Conservation (phyloP, 306 rosid species). For the Trichosanthes cucumerina region DNA sequence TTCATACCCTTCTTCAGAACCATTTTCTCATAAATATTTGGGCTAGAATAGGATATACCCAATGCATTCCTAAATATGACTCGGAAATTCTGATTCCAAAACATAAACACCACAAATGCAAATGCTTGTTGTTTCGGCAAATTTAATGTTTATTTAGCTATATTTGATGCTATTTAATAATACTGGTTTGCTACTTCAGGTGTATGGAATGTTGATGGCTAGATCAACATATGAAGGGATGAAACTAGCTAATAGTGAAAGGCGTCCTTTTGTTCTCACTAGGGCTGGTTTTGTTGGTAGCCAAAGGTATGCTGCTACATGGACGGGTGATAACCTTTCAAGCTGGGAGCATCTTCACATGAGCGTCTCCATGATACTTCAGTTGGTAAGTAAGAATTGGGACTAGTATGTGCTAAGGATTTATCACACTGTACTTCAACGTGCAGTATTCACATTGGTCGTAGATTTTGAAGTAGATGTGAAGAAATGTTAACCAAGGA, state of each 20-base stretch:
- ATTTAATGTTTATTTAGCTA: not conserved
- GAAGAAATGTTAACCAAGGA: not conserved
- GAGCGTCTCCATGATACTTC: slow-evolving; percentile 95
- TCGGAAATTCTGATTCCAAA: not conserved
- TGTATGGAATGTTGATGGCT: slow-evolving; percentile 84
- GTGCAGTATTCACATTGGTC: not conserved
- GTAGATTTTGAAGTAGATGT: not conserved
- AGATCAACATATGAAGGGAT: slow-evolving; percentile 90
- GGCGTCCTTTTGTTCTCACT: slow-evolving; percentile 92
- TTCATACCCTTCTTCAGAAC: not conserved
- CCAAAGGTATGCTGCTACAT: slow-evolving; percentile 92
- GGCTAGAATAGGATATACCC: not conserved
- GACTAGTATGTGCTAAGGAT: not conserved
- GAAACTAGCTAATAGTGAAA: slow-evolving; percentile 53
- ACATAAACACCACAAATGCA: not conserved
- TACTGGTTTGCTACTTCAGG: slow-evolving; percentile 32
- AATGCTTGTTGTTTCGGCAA: not conserved
- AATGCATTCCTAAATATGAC: not conserved
- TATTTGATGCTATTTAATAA: not conserved
- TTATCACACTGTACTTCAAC: not conserved
- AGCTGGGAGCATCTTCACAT: slow-evolving; percentile 94
- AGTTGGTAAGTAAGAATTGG: slow-evolving; percentile 53
- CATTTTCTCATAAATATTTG: not conserved
- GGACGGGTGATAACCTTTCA: slow-evolving; percentile 94
- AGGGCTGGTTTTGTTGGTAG: slow-evolving; percentile 93